A percentile compares a stretch with the other conserved stretches of the same genome.
Evolutionary conservation across 225 moss, liverwort and hornwort species (phyloP).

Genomic region (Climacium dendroides): DNA sequence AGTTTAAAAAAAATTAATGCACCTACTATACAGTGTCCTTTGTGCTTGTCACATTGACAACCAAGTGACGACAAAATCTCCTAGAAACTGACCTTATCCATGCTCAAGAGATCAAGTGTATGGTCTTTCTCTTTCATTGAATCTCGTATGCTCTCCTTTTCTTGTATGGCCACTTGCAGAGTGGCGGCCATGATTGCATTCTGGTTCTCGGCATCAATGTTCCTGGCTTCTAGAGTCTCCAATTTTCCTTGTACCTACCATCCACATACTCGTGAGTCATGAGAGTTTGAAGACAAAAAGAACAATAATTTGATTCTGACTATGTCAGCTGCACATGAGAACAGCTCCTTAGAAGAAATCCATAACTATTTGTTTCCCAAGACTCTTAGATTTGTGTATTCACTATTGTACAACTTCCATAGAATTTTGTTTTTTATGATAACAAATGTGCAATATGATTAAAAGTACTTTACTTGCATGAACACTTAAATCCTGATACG

Average conservation of each 20-base stretch:
- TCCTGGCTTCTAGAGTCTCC: constrained; percentile 33
- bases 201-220: constrained; percentile 40
- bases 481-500: not conserved
- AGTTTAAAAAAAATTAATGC: not conserved
- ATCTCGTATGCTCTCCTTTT: constrained; percentile 49
- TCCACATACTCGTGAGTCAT: not conserved
- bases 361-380: not conserved
- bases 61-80: too few species aligned
- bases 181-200: constrained; percentile 52
- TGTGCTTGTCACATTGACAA: not conserved
- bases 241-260: constrained; percentile 61
- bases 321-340: not conserved
- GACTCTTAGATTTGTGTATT: not conserved
- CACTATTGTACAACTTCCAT: not conserved
- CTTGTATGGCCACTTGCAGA: constrained; percentile 48
- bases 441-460: too few species aligned
- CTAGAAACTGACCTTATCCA: constrained; percentile 67
- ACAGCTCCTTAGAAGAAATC: not conserved
- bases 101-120: constrained; percentile 78
- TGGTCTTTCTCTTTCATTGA: constrained; percentile 82
- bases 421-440: not conserved
- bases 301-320: not conserved
- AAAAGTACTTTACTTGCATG: not conserved
- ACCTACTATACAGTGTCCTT: not conserved
- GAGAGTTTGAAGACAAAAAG: not conserved